These are phyloP conservation scores for Epichloe festucae DNA, from an alignment of 2,329 filamentous ascomycete species.

Conservation along the genomic window DNA sequence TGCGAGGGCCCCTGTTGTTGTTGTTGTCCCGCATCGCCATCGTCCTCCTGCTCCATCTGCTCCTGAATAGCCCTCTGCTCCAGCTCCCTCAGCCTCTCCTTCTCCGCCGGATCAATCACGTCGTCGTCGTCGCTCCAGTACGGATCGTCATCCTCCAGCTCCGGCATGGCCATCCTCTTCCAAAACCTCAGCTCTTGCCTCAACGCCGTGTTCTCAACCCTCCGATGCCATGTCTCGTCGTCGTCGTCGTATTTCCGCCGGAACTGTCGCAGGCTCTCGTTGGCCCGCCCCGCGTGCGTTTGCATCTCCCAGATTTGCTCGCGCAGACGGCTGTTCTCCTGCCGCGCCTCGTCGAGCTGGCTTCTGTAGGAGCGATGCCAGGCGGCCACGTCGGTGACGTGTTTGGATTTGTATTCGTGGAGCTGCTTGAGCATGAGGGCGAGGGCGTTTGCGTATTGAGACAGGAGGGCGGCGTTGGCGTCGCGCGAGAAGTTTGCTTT, in stretches of 20 bases:
- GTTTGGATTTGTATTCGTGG: constrained; percentile 52
- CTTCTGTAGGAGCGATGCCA: constrained; percentile 56
- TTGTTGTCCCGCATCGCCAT: constrained; percentile 14
- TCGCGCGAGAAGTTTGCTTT: constrained; percentile 47
- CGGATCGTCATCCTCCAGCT: constrained; percentile 44
- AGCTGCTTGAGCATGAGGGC: constrained; percentile 48
- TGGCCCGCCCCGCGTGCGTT: constrained; percentile 43
- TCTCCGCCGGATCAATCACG: constrained; percentile 47
- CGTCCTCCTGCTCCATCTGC: constrained; percentile 22
- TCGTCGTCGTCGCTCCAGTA: constrained; percentile 56
- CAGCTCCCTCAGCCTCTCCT: constrained; percentile 38
- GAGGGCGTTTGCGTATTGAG: constrained; percentile 44
- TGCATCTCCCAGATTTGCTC: constrained; percentile 58
- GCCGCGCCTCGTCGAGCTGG: constrained; percentile 51
- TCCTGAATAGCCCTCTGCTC: constrained; percentile 32
- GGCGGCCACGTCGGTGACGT: constrained; percentile 45
- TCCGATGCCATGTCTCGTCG: constrained; percentile 37
- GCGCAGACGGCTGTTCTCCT: constrained; percentile 48
- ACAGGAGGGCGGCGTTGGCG: constrained; percentile 44
- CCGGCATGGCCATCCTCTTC: constrained; percentile 53
- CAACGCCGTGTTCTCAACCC: constrained; percentile 37
- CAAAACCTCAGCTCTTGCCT: constrained; percentile 51
- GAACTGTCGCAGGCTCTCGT: constrained; percentile 44
- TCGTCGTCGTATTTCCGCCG: constrained; percentile 44
- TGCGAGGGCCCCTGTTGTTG: constrained; percentile 4